Evolutionary conservation across 352 stramenopile genomes (phyloP), one percentile per base, ranked within the genome.

Genomic region (Blastocystis sp.): DNA sequence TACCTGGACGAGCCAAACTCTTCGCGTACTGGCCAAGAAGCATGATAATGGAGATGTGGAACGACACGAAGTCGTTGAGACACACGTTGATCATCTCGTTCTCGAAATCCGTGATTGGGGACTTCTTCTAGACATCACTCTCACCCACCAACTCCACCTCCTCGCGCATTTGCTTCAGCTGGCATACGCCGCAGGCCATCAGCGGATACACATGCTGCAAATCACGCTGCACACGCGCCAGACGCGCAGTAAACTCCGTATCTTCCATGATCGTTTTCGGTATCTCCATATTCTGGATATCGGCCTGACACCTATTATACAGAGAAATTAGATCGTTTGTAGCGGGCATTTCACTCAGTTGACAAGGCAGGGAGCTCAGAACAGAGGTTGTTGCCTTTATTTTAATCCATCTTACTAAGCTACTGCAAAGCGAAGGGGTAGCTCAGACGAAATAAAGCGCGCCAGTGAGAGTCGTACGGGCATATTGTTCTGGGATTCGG

Each of bases 11-110:
- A 26, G 73, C 43, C 34, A 84, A 55, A 84, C 73, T 84, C 73
- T 84, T 84, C 13, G 62, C 73, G 56, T 84, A 84, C 23, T 84
- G 73, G 1, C 73, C 73, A 23, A 84, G 73, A 41, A 84, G 73
- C 73, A 84, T 84, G 56, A 84, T 84, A 45, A 84, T 84, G 0
- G 73, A 84, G 56, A 84, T 84, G 45, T 88, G 77, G 23, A 79
- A 43, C 15, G 45, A 63, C n/a, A 88, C 77, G 26, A 88, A 88
- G 37, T 88, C 77, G 55, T 88, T 61, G 23, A 88, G 55, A 63
- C 56, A 76, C 47, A 79, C 41, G 55, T 79, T 88, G 34, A 88
- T 79, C 66, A 88, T 79, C 39, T 88, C 77, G 47, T 88, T 79
- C 29, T 88, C 77, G 0, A 88, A 88, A 34, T 64, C 62, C 15